Evolutionary conservation across 2,329 filamentous ascomycete species (phyloP), one percentile per base, ranked within the genome.

Genomic region (Penicillium sp.): DNA sequence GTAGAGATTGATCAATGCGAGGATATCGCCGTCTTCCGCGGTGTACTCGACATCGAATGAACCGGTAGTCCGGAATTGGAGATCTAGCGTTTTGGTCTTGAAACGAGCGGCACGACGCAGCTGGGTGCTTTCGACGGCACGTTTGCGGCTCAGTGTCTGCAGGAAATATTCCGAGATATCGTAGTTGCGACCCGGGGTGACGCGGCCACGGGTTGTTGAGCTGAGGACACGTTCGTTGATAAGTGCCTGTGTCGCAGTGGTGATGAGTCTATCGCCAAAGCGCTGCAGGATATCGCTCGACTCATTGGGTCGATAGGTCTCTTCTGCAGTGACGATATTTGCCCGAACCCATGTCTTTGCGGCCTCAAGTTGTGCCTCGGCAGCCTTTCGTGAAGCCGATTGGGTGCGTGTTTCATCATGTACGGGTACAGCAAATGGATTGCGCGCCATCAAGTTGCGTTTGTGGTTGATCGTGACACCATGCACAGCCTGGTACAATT

Each of bases 331-430:
- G 34, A 79, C 66, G 29, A 79, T 65, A 40, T 79, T 80, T 21
- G 79, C 76, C 13, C 79, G 75, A 45, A 80, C 72, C 77, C 76
- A 81, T n/a, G 74, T 74, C 65, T 78, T 79, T 38, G 74, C 76
- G 8, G 72, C 64, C 4, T 75, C 71, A 4, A 77, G 60, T 11
- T 66, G 64, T 19, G 66, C 58, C 15, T 68, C 57, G 13, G 70
- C 61, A 19, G 53, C 38, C 53, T 65, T 65, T 21, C 58, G 61
- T 9, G 38, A 31, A 13, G 39, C 59, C 11, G 50, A 19, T 49
- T 46, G 47, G n/a, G 23, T 46, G 25, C 47, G 36, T 19, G 43
- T n/a, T n/a, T 58, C 51, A 16, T 61, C 38, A 10, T 51, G 41
- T 15, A 73, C 2, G 0, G 69, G 67, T 16, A 68, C 60, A n/a